These are phyloP conservation scores for Capniomyces stellatus DNA, from an alignment of 371 early-diverging fungal genomes.

Conservation along the genomic window DNA sequence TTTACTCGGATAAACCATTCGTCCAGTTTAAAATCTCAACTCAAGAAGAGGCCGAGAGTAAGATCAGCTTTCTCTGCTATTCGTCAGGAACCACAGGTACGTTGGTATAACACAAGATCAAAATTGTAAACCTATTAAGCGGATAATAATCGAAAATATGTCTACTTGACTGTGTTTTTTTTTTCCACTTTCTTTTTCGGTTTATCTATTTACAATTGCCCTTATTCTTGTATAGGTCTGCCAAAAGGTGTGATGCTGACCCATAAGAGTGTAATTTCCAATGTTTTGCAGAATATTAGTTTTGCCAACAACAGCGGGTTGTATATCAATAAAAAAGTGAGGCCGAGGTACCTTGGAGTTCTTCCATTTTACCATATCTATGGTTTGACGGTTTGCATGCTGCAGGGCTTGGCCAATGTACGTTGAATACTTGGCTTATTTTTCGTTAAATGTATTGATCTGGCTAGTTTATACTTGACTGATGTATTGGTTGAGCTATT, in stretches of 20 bases:
- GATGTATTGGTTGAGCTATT: too few species aligned
- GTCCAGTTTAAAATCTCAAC: background rate
- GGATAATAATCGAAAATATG: too few species aligned
- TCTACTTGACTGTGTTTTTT: too few species aligned
- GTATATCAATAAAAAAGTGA: background rate
- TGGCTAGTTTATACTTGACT: too few species aligned
- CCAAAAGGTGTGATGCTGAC: slow-evolving; percentile 67
- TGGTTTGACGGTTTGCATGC: slow-evolving; percentile 29
- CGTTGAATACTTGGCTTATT: too few species aligned
- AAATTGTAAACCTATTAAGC: too few species aligned
- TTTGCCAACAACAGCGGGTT: slow-evolving; percentile 13
- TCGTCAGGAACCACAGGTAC: slow-evolving; percentile 75
- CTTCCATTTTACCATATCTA: slow-evolving; percentile 74
- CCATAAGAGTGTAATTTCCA: slow-evolving; percentile 54
- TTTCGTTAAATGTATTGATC: too few species aligned
- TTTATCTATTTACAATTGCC: too few species aligned
- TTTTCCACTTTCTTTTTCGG: too few species aligned
- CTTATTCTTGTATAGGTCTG: slow-evolving; percentile 11
- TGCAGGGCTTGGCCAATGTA: slow-evolving; percentile 3
- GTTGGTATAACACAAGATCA: too few species aligned
- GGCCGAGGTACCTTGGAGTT: slow-evolving; percentile 36
- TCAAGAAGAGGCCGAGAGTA: background rate
- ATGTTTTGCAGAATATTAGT: slow-evolving; percentile 30
- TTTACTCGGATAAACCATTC: background rate
- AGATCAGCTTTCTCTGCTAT: slow-evolving; percentile 63